Base-by-base conservation (phyloP, 2,329 filamentous ascomycete genomes). In the Colletotrichum nymphaeae region DNA sequence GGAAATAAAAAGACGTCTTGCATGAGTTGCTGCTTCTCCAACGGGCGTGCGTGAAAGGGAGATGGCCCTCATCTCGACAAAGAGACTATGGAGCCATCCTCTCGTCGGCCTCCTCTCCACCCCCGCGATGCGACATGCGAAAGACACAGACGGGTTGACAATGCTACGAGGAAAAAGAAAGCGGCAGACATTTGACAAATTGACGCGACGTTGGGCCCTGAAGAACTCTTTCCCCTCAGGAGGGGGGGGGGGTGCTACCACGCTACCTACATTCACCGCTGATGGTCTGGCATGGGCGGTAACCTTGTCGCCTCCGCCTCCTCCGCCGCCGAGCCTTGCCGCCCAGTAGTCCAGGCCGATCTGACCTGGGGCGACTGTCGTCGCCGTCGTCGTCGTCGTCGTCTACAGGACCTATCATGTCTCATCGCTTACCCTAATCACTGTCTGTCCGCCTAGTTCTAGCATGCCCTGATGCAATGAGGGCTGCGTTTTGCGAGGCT, bases 141-240 rank as follows among this genome's bases (percentile, higher is more conserved):
- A 11, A 26, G 12, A 42, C 53, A 56, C 55, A 58, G 24, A 42
- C 19, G 30, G 22, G 14, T 30, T 24, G 35, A 42, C 37, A 16
- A 66, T 19, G 26, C 32, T 42, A 28, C n/a, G n/a, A 42, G 24
- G 67, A 49, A 65, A 30, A 52, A 60, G 63, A 56, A 70, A 42
- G 32, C 59, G 35, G 49, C 30, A 57, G 30, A 5, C 49, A 56
- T 56, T 19, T 30, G 49, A 22, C 35, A 26, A n/a, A 35, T 28
- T 46, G 58, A 14, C 35, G 22, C 37, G 11, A 68, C 19, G 22
- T n/a, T n/a, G n/a, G 58, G 30, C 35, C 19, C 46, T 35, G 19
- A 28, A 19, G 35, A 58, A 49, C 16, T 35, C 65, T 19, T 35
- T 26, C 22, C 24, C 22, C 9, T 53, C 5, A 9, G 28, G 30